Evolutionary conservation across 2,329 filamentous ascomycete species (phyloP), one percentile per base, ranked within the genome.

Genomic region (Chrysoporthe deuterocubensis): DNA sequence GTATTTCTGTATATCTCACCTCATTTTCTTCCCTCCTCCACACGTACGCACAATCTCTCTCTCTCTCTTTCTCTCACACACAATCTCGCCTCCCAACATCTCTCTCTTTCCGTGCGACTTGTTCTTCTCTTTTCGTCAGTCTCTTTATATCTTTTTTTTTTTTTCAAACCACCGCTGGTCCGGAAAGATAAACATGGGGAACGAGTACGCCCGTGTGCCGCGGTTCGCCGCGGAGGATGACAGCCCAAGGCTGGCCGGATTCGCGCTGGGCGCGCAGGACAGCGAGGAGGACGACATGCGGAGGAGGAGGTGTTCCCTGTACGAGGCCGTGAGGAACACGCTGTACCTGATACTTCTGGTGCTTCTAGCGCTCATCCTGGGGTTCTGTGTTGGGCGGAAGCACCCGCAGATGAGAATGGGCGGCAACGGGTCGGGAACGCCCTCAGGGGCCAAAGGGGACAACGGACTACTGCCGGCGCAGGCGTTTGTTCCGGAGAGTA

Each of bases 401-500:
- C 63, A 65, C 40, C 65, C 65, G 42, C 21, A 52, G 48, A 34
- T 52, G 65, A 21, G n/a, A 34, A 69, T 42, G 65, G 52, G 32
- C 32, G 56, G 65, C n/a, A 8, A 48, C 44, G 26, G 21, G 14
- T 14, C 7, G n/a, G 59, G 11, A 11, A 8, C 13, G 42, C 21
- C 14, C n/a, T 14, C 18, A 21, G 50, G 16, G 14, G n/a, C 18
- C 6, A n/a, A 34, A 14, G 43, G 42, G n/a, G 43, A 14, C 6
- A 44, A 54, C 18, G 62, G 58, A 4, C 21, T 65, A 16, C 44
- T 68, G 34, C 32, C 65, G 13, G 57, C 65, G 8, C 44, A 52
- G 58, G 65, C 65, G 2, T 69, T 69, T 32, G 58, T 69, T 11
- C 62, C 62, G 16, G 68, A 68, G 16, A 65, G 68, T 68, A 59